Evolutionary conservation across 495 filamentous ascomycete genomes (phyloP).

Genomic region (Podospora sp.): DNA sequence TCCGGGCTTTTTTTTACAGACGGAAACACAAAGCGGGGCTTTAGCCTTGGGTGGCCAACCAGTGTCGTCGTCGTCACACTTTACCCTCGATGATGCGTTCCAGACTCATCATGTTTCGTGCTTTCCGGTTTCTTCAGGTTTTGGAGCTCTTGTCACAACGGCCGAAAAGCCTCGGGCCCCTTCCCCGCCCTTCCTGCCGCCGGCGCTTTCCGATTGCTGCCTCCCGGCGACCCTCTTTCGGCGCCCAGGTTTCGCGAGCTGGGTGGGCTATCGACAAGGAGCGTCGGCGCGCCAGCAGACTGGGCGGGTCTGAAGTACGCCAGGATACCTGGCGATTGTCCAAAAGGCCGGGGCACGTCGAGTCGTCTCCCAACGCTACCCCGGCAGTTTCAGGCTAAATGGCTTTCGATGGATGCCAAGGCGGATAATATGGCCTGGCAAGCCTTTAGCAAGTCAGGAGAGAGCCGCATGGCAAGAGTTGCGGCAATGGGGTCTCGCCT

Average conservation of each 20-base stretch:
- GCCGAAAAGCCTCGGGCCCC: background rate
- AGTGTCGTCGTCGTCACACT: background rate
- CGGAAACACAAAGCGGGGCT: background rate
- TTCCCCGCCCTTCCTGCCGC: background rate
- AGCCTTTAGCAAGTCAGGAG: slow-evolving; percentile 9
- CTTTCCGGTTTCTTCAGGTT: background rate
- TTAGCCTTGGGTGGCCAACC: background rate
- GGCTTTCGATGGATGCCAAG: slow-evolving; percentile 10
- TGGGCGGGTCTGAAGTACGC: background rate
- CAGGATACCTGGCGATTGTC: background rate
- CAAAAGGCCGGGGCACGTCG: background rate
- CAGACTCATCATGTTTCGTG: background rate
- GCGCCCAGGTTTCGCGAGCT: background rate
- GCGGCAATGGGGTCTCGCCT: slow-evolving; percentile 5
- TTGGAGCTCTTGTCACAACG: background rate
- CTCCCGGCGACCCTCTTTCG: background rate
- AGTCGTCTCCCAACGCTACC: background rate
- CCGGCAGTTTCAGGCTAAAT: slow-evolving; percentile 1
- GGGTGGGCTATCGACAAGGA: background rate
- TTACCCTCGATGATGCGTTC: background rate
- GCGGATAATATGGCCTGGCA: slow-evolving; percentile 13
- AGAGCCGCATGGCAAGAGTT: slow-evolving; percentile 13
- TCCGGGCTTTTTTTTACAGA: background rate
- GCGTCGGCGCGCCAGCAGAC: background rate
- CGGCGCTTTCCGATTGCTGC: background rate